These are phyloP conservation scores for Straminergon stramineum DNA, from an alignment of 225 moss, liverwort and hornwort species.

Conservation along the genomic window DNA sequence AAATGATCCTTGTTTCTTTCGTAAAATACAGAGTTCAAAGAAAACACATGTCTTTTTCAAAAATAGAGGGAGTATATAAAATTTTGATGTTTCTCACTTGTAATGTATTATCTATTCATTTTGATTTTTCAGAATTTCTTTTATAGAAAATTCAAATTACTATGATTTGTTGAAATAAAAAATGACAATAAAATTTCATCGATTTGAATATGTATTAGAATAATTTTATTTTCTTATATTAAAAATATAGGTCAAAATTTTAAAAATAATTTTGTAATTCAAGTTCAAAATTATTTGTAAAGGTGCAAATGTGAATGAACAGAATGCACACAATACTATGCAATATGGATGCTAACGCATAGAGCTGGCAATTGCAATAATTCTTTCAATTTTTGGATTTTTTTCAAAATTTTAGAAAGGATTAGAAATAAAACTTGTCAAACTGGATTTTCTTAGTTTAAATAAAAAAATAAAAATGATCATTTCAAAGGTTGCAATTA, in stretches of 20 bases:
- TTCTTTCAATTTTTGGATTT: not conserved
- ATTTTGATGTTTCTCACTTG: not conserved
- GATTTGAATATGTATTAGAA: not conserved
- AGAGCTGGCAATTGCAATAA: not conserved
- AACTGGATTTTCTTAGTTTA: not conserved
- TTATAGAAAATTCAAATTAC: not conserved
- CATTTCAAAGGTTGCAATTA: not conserved
- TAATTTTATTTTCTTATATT: not conserved
- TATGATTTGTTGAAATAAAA: not conserved
- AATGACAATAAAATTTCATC: too few species aligned
- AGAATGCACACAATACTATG: not conserved
- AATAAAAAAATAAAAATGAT: not conserved
- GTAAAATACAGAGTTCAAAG: too few species aligned
- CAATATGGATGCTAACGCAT: not conserved
- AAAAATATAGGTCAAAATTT: not conserved
- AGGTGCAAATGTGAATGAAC: not conserved
- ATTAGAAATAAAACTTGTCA: not conserved
- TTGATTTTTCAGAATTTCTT: not conserved
- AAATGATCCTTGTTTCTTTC: too few species aligned
- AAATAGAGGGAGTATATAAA: too few species aligned
- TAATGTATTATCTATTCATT: not conserved
- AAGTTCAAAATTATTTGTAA: not conserved
- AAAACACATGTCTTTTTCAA: too few species aligned
- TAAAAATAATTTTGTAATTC: rapidly evolving
- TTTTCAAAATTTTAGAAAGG: not conserved